phyloP scores from a whole-genome alignment of 139 green algal species.

The Deuterostichococcus epilithicus region DNA sequence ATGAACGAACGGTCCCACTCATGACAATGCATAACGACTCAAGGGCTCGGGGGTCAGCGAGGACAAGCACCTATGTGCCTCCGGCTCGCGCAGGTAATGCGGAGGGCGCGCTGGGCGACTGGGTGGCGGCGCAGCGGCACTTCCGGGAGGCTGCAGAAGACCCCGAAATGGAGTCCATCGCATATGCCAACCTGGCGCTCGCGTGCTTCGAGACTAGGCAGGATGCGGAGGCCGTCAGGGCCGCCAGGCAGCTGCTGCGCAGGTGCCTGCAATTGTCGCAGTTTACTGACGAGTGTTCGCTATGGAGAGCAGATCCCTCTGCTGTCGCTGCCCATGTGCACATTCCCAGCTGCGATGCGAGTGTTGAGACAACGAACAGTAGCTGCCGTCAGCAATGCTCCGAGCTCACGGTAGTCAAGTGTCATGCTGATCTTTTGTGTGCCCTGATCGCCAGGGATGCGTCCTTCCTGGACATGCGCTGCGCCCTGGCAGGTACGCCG shows the following conservation, averaged over 20 bases:
- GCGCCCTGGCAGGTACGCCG: constrained; percentile 18
- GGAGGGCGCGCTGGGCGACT: constrained; percentile 34
- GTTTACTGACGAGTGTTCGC: neutral
- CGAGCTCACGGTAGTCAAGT: no score
- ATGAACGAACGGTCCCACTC: no score
- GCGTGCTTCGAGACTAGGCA: constrained; percentile 26
- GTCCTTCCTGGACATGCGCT: constrained; percentile 44
- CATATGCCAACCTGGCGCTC: constrained; percentile 39
- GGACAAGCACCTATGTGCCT: no score
- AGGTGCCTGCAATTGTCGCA: constrained; percentile 11
- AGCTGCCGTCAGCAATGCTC: no score
- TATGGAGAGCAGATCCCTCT: no score
- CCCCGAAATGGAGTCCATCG: constrained; percentile 26
- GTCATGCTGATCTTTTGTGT: neutral
- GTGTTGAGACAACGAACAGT: no score
- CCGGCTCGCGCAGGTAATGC: constrained; percentile 43
- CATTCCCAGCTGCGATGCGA: no score
- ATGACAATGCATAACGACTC: no score
- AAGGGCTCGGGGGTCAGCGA: no score
- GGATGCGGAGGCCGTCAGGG: constrained; percentile 15
- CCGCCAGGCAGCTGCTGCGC: constrained; percentile 22
- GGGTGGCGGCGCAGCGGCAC: constrained; percentile 24
- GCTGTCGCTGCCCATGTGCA: no score
- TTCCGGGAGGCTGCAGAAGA: constrained; percentile 33
- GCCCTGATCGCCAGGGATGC: constrained; percentile 18